A percentile compares a stretch with the other conserved stretches of the same genome.
Evolutionary conservation across 257 asterid genomes (phyloP).

Genomic region (Solanum dulcamara): DNA sequence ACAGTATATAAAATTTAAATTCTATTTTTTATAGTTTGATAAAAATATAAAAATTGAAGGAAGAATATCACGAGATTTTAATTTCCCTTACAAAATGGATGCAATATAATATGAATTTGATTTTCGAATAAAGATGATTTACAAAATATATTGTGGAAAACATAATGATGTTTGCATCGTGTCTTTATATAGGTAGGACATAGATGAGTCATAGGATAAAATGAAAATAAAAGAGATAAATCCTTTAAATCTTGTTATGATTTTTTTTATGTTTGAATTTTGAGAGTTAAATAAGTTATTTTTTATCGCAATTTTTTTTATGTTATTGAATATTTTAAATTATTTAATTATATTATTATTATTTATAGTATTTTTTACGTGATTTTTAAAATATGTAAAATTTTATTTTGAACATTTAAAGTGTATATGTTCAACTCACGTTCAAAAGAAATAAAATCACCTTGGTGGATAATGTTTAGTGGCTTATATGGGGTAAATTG

Average conservation of each 20-base stretch:
- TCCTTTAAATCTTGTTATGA: background rate
- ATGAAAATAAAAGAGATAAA: no score
- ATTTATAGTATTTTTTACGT: background rate
- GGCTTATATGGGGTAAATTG: background rate
- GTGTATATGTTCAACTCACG: no score
- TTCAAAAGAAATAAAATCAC: background rate
- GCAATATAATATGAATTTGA: no score
- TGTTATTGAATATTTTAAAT: no score
- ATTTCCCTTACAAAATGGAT: no score
- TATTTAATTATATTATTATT: no score
- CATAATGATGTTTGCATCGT: background rate
- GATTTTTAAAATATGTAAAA: no score
- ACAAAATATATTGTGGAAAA: background rate
- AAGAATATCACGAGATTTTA: background rate
- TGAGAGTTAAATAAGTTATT: no score
- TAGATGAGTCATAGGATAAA: background rate
- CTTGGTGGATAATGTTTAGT: background rate
- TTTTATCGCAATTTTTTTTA: no score
- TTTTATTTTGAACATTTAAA: no score
- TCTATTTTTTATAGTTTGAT: background rate
- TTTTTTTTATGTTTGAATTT: no score
- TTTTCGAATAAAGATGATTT: background rate
- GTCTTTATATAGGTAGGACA: background rate
- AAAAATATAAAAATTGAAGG: background rate
- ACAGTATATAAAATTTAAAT: background rate